A percentile compares a stretch with the other conserved stretches of the same genome.
Evolutionary conservation across 805 yeast species (phyloP).

Genomic region (Yamadazyma scolyti): DNA sequence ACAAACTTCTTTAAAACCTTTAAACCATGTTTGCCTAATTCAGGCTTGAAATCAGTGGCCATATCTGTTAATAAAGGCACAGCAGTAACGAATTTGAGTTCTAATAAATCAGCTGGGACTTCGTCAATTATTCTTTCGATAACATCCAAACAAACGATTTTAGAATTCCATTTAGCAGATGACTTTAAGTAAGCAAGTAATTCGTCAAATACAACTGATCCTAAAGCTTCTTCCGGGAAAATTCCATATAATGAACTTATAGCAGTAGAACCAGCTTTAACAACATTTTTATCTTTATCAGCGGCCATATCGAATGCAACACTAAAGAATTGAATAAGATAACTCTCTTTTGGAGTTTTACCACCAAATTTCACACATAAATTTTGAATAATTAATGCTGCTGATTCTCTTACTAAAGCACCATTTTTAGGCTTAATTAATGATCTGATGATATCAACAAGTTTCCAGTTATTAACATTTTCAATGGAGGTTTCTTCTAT

Average conservation of each 20-base stretch:
- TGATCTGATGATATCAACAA: slow-evolving; percentile 60
- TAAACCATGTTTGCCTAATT: slow-evolving; percentile 81
- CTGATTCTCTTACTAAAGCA: slow-evolving; percentile 71
- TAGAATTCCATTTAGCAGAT: slow-evolving; percentile 92
- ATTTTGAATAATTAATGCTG: slow-evolving; percentile 59
- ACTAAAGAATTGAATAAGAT: slow-evolving; percentile 59
- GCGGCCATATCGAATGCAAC: slow-evolving; percentile 68
- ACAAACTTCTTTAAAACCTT: slow-evolving; percentile 69
- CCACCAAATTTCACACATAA: slow-evolving; percentile 60
- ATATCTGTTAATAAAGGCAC: slow-evolving; percentile 85
- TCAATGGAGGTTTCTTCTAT: slow-evolving; percentile 42
- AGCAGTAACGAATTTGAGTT: slow-evolving; percentile 70
- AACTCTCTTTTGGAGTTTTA: slow-evolving; percentile 70
- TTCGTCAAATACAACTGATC: slow-evolving; percentile 63
- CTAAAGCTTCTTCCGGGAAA: slow-evolving; percentile 74
- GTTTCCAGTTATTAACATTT: slow-evolving; percentile 58
- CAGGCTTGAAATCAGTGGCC: slow-evolving; percentile 96
- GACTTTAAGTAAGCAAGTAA: slow-evolving; percentile 63
- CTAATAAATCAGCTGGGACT: slow-evolving; percentile 81
- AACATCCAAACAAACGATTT: slow-evolving; percentile 70
- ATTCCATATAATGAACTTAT: slow-evolving; percentile 64
- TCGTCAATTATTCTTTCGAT: slow-evolving; percentile 74
- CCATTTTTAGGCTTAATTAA: slow-evolving; percentile 73
- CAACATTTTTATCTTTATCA: slow-evolving; percentile 85
- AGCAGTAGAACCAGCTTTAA: slow-evolving; percentile 81